Evolutionary conservation across 495 filamentous ascomycete species (phyloP).

Genomic region (Neurospora tetraspora): DNA sequence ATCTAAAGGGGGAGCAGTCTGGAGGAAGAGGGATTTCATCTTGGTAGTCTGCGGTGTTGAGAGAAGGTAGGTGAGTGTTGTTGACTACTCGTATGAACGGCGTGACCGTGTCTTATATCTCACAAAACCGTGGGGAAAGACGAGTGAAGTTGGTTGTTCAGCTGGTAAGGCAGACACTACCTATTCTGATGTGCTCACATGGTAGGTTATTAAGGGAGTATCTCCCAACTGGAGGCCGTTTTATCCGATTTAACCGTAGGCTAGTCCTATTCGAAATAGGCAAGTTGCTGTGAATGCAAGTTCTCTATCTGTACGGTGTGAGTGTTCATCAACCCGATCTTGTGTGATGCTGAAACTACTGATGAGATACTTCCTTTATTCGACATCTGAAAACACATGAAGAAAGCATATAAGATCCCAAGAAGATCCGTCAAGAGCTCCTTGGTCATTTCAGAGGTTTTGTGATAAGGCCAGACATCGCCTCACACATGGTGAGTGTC

Average conservation of each 20-base stretch:
- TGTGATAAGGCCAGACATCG: background rate
- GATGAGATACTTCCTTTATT: background rate
- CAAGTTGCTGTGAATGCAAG: background rate
- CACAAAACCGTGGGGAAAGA: fast-evolving
- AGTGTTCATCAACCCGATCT: background rate
- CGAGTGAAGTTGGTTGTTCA: background rate
- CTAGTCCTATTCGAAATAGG: background rate
- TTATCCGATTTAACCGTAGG: background rate
- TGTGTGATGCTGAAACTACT: background rate
- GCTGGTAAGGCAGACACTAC: background rate
- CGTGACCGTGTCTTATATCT: background rate
- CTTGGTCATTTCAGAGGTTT: no score
- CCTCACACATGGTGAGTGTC: background rate
- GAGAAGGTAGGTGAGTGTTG: background rate
- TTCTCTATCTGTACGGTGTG: background rate
- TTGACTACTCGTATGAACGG: background rate
- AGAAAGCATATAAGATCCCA: no score
- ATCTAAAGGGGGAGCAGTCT: constrained; percentile 5
- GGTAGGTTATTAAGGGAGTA: background rate
- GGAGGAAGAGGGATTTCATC: constrained; percentile 4
- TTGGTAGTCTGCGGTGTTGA: background rate
- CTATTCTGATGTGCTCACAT: background rate
- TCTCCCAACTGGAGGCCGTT: background rate
- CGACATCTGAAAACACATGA: background rate
- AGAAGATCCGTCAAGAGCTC: no score